phyloP scores from a whole-genome alignment of 1,284 basidiomycete species.

The Pyrrhoderma lamaoense region DNA sequence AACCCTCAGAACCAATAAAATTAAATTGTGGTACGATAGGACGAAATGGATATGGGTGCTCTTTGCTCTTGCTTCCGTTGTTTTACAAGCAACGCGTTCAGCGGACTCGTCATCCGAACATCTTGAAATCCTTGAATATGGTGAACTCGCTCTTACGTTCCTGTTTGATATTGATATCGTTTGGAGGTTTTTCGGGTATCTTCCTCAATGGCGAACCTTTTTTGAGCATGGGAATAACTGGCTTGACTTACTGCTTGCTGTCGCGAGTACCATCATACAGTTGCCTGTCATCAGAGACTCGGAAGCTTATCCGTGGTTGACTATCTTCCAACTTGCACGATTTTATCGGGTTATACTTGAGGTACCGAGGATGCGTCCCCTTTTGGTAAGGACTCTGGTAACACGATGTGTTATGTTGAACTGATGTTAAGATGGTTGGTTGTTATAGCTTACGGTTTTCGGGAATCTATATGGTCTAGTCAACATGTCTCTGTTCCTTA shows the following conservation, averaged over 20 bases:
- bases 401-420: constrained; percentile 5
- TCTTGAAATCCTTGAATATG: constrained; percentile 45
- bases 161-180: constrained; percentile 88
- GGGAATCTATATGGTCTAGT: constrained; percentile 87
- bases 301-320: constrained; percentile 82
- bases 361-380: constrained; percentile 77
- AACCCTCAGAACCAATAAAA: constrained; percentile 37
- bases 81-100: constrained; percentile 72
- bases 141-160: constrained; percentile 77
- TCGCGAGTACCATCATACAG: constrained; percentile 78
- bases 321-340: constrained; percentile 79
- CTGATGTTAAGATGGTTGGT: constrained; percentile 18
- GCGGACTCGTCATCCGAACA: constrained; percentile 45
- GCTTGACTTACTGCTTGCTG: constrained; percentile 77
- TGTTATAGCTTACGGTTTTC: constrained; percentile 70
- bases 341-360: constrained; percentile 94
- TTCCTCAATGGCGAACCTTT: constrained; percentile 83
- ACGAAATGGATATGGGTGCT: constrained; percentile 74
- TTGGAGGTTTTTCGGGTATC: constrained; percentile 62
- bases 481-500: constrained; percentile 92
- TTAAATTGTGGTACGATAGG: constrained; percentile 51
- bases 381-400: constrained; percentile 61
- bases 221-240: constrained; percentile 65
- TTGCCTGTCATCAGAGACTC: constrained; percentile 72
- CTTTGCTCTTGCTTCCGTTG: constrained; percentile 66